These are phyloP conservation scores for Ogataea ramenticola DNA, from an alignment of 805 yeast genomes.

Conservation along the genomic window DNA sequence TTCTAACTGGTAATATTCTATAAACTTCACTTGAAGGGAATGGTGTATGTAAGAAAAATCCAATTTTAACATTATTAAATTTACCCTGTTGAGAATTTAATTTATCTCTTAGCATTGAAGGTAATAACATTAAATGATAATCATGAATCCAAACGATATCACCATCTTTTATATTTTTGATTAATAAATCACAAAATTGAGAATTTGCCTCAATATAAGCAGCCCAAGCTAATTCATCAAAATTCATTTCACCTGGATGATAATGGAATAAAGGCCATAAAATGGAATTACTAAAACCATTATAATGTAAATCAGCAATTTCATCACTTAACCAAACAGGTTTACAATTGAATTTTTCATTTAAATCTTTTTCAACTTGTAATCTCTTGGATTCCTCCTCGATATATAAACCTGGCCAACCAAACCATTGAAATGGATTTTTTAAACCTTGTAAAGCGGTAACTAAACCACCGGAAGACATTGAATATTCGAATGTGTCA, in stretches of 20 bases:
- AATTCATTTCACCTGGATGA: slow-evolving; percentile 98
- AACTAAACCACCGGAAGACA: slow-evolving; percentile 97
- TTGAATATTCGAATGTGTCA: slow-evolving; percentile 56
- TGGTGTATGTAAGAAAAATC: slow-evolving; percentile 95
- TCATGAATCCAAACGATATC: slow-evolving; percentile 98
- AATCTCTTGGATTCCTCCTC: slow-evolving; percentile 63
- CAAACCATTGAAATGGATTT: slow-evolving; percentile 92
- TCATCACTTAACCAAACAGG: slow-evolving; percentile 87
- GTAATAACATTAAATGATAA: slow-evolving; percentile 92
- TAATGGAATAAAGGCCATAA: slow-evolving; percentile 98
- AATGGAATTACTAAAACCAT: slow-evolving; percentile 91
- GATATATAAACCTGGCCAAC: slow-evolving; percentile 94
- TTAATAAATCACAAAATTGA: slow-evolving; percentile 69
- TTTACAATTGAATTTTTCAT: slow-evolving; percentile 74
- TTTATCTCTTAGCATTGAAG: slow-evolving; percentile 71
- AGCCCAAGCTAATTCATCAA: slow-evolving; percentile 96
- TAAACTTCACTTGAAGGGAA: slow-evolving; percentile 97
- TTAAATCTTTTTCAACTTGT: slow-evolving; percentile 61
- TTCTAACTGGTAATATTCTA: slow-evolving; percentile 90
- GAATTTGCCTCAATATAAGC: slow-evolving; percentile 93
- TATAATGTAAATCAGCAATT: slow-evolving; percentile 91
- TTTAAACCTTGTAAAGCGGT: slow-evolving; percentile 91
- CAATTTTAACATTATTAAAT: slow-evolving; percentile 60
- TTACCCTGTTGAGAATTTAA: slow-evolving; percentile 35
- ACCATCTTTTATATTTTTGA: slow-evolving; percentile 62